These are phyloP conservation scores for Tricholomella constricta DNA, from an alignment of 768 basidiomycete species.

Conservation along the genomic window DNA sequence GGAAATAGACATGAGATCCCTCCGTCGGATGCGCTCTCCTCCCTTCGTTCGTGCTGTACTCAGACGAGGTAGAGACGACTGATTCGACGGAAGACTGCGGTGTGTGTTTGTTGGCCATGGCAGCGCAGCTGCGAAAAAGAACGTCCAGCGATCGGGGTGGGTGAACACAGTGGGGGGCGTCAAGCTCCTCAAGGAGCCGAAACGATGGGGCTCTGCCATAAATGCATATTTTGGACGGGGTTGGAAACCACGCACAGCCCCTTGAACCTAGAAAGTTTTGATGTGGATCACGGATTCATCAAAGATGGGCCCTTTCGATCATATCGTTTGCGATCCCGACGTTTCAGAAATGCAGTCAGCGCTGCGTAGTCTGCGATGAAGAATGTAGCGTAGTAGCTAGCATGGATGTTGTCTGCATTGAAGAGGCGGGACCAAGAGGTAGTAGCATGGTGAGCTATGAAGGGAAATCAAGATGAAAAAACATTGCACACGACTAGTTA, in stretches of 20 bases:
- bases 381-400: too few relatives aligned
- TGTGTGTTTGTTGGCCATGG: conserved; percentile 23
- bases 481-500: too few relatives aligned
- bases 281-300: conserved; percentile 21
- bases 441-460: too few relatives aligned
- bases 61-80: conserved; percentile 22
- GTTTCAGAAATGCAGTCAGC: neutral
- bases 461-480: too few relatives aligned
- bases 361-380: too few relatives aligned
- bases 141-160: conserved; percentile 25
- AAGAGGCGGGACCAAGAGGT: too few relatives aligned
- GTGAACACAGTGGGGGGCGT: conserved; percentile 21
- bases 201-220: conserved; percentile 10
- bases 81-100: conserved; percentile 30
- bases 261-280: conserved; percentile 11
- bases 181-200: conserved; percentile 23
- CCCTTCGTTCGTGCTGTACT: conserved; percentile 16
- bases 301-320: conserved; percentile 13
- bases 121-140: conserved; percentile 27
- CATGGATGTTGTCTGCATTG: too few relatives aligned
- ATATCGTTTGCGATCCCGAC: neutral
- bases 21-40: conserved; percentile 16
- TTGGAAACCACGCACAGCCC: conserved; percentile 25
- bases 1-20: conserved; percentile 21
- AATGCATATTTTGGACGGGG: conserved; percentile 19